Evolutionary conservation across 768 basidiomycete genomes (phyloP).

Genomic region (Termitomyces heimii): DNA sequence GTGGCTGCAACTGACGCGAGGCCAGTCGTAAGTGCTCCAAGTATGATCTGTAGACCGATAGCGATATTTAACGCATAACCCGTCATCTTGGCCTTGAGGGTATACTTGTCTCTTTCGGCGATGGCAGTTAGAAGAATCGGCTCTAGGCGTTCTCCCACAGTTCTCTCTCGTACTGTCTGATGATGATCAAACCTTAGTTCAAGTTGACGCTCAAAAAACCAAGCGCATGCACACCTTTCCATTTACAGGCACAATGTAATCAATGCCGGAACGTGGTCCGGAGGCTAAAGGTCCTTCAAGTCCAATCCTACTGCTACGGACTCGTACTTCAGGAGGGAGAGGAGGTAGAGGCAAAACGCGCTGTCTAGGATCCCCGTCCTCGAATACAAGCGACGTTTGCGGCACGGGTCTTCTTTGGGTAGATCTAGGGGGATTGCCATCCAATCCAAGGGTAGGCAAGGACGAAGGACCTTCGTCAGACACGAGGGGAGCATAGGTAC

Average conservation of each 20-base stretch:
- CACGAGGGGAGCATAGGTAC: too few relatives aligned
- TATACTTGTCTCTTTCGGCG: slow-evolving; percentile 40
- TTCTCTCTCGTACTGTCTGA: slow-evolving; percentile 22
- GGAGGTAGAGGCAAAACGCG: slow-evolving; percentile 11
- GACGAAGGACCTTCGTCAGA: background rate
- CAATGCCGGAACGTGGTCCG: slow-evolving; percentile 26
- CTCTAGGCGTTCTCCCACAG: slow-evolving; percentile 45
- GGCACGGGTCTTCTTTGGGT: slow-evolving; percentile 1
- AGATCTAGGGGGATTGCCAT: slow-evolving; percentile 5
- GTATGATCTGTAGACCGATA: slow-evolving; percentile 55
- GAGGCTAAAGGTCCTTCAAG: slow-evolving; percentile 1
- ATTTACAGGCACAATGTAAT: slow-evolving; percentile 33
- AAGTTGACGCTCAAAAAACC: background rate
- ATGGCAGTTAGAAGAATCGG: slow-evolving; percentile 47
- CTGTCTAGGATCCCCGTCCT: slow-evolving; percentile 1
- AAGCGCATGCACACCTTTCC: slow-evolving; percentile 18
- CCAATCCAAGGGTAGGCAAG: background rate
- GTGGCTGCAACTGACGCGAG: slow-evolving; percentile 39
- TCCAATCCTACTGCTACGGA: slow-evolving; percentile 4
- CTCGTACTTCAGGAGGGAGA: slow-evolving; percentile 12
- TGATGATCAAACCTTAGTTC: background rate
- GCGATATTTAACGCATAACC: slow-evolving; percentile 37
- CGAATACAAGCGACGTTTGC: background rate
- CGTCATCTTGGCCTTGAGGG: slow-evolving; percentile 36
- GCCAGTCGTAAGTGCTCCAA: slow-evolving; percentile 66